Percentiles rank a stretch among this genome's conserved stretches.
phyloP scores from a whole-genome alignment of 192 early-diverging fungal species.

The Phycomyces nitens region DNA sequence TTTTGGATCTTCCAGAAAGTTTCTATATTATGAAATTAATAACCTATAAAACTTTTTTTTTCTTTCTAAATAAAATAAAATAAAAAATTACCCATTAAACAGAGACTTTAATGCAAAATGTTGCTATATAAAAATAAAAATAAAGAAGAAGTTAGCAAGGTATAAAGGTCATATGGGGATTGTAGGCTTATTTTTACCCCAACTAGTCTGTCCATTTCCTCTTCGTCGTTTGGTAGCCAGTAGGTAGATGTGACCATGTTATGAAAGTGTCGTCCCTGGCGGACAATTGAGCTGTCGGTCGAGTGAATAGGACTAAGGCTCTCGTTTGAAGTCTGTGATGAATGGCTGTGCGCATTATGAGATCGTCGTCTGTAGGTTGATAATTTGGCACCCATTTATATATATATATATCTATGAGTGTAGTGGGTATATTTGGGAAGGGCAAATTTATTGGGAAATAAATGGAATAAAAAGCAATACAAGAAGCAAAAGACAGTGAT shows the following conservation, averaged over 20 bases:
- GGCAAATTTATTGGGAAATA: too few species aligned
- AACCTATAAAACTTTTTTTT: not conserved
- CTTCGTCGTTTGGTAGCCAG: constrained; percentile 14
- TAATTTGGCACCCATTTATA: too few species aligned
- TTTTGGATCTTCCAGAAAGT: not conserved
- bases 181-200: constrained; percentile 18
- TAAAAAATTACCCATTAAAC: constrained; percentile 16
- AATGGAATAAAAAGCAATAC: too few species aligned
- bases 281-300: not conserved
- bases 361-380: too few species aligned
- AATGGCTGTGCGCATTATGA: too few species aligned
- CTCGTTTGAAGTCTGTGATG: not conserved
- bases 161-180: too few species aligned
- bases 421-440: too few species aligned
- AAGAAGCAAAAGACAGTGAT: too few species aligned
- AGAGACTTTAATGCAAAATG: constrained; percentile 12
- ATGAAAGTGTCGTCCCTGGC: constrained; percentile 3
- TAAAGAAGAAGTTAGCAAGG: too few species aligned
- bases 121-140: too few species aligned
- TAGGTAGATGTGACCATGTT: constrained; percentile 6
- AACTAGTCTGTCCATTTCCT: constrained; percentile 18
- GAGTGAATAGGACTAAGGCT: not conserved
- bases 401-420: too few species aligned
- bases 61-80: too few species aligned
- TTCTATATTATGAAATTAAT: not conserved